These are phyloP conservation scores for Triticum aestivum DNA, from an alignment of 176 grass and related monocot genomes.

Conservation along the genomic window IWGSC_CS_RefSeq_v2.1 NC_057809.1:588087577-588088076, in stretches of 20 bases:
- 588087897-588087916: constrained; percentile 74
- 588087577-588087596: constrained; percentile 59
- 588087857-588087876: constrained; percentile 90
- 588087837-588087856: constrained; percentile 69
- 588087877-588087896: constrained; percentile 77
- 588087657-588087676: constrained; percentile 57
- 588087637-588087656: constrained; percentile 90
- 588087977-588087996: constrained; percentile 62
- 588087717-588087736: constrained; percentile 46
- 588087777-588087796: constrained; percentile 73
- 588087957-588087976: constrained; percentile 6
- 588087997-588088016: constrained; percentile 88
- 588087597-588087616: constrained; percentile 95
- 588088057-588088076: constrained; percentile 44
- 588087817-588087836: constrained; percentile 98
- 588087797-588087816: constrained; percentile 79
- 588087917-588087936: constrained; percentile 25
- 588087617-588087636: constrained; percentile 84
- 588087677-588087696: not conserved
- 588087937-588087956: constrained; percentile 15
- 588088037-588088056: constrained; percentile 97
- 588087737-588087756: constrained; percentile 89
- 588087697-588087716: constrained; percentile 11
- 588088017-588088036: constrained; percentile 92
- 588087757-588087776: constrained; percentile 97